Base-by-base conservation (phyloP, 2,329 filamentous ascomycete species). In the Colletotrichum noveboracense region DNA sequence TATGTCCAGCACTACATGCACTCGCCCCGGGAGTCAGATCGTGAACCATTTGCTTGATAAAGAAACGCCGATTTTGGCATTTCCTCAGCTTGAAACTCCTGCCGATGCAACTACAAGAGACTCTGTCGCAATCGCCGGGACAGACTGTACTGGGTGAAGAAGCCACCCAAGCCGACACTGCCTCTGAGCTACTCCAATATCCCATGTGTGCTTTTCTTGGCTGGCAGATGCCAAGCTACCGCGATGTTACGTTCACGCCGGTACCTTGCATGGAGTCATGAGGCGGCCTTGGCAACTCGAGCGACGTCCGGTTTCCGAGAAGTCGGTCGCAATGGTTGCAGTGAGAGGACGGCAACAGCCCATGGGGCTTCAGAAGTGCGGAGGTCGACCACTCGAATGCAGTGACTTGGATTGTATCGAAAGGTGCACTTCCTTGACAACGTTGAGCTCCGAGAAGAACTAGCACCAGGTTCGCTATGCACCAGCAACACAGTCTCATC, bases 381-480 rank as follows among this genome's bases (percentile, higher is more conserved):
- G 43, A 21, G 21, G n/a, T 21, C n/a, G 10, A n/a, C 9, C 12
- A 12, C 43, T 6, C 43, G 3, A 21, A 4, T 21, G n/a, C n/a
- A 48, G 1, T 21, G 3, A 2, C 43, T 21, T 4, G 6, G 18
- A 12, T 12, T 6, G 0, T 43, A 9, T 3, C 38, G 12, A 12
- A 5, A 48, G 3, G 9, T 12, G 0, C 9, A n/a, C 9, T n/a
- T 12, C 0, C 18, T 0, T n/a, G 18, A 0, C 0, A 12, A n/a
- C 1, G 0, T 2, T 48, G 0, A 7, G 18, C 38, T 48, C 0
- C 0, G 38, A 12, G 18, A 48, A n/a, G 1, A 12, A 6, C 4
- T 0, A n/a, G 12, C 38, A 2, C 1, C 9, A 48, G 0, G 18
- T n/a, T n/a, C 18, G 18, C 18, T 10, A 43, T 43, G 3, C 38